Conservation (phyloP, 2,329 filamentous ascomycete genomes). For the Stemphylium beticola region DNA sequence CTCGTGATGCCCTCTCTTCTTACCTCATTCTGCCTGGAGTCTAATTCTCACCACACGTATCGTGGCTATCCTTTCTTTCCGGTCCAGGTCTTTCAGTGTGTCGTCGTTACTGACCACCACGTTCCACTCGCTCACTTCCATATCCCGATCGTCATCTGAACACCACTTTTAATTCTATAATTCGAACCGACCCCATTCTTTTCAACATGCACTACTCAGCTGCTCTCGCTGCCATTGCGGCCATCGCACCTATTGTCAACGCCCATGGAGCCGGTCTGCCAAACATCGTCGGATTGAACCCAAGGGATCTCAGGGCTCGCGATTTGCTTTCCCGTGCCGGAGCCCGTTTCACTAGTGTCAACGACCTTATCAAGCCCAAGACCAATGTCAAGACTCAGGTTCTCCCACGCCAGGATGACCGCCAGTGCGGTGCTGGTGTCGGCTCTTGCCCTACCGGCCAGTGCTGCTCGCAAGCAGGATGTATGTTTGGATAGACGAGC, state of each 20-base stretch:
- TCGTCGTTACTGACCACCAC: constrained; percentile 32
- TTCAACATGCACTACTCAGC: constrained; percentile 44
- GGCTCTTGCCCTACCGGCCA: constrained; percentile 42
- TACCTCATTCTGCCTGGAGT: constrained; percentile 24
- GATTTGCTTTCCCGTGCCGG: constrained; percentile 38
- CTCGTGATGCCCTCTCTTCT: constrained; percentile 11
- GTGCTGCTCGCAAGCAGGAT: constrained; percentile 45
- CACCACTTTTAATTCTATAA: constrained; percentile 31
- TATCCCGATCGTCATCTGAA: constrained; percentile 11
- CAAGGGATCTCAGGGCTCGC: constrained; percentile 44
- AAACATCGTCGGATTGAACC: constrained; percentile 44
- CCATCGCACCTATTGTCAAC: constrained; percentile 36
- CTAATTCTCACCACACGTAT: constrained; percentile 24
- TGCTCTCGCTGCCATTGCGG: constrained; percentile 38
- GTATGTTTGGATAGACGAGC: constrained; percentile 19
- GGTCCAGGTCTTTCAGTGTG: constrained; percentile 34
- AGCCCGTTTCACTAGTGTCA: constrained; percentile 32
- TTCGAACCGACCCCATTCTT: constrained; percentile 20
- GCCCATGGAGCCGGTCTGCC: constrained; percentile 43
- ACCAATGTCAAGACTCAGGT: constrained; percentile 21
- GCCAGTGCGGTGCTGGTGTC: constrained; percentile 40
- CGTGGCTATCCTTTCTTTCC: constrained; percentile 25
- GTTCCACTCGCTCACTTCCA: constrained; percentile 41
- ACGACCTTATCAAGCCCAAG: constrained; percentile 19
- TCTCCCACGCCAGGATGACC: constrained; percentile 39